Evolutionary conservation across 495 filamentous ascomycete species (phyloP).

Genomic region (Lindgomyces ingoldianus): DNA sequence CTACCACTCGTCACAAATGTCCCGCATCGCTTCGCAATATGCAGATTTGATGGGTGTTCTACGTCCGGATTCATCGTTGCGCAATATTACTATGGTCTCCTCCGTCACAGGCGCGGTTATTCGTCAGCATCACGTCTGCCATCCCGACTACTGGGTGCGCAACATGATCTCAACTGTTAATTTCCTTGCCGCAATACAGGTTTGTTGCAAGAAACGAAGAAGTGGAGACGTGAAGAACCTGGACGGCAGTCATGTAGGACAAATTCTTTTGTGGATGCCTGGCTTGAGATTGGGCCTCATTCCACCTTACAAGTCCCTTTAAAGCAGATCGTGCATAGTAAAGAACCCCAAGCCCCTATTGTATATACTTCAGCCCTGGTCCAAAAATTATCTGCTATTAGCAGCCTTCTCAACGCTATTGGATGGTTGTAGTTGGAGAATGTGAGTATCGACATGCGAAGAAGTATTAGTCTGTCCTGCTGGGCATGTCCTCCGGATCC

Average conservation of each 20-base stretch:
- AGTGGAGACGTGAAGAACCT: slow-evolving; percentile 19
- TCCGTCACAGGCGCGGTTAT: background rate
- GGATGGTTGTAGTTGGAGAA: background rate
- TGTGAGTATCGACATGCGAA: background rate
- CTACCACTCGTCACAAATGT: too few relatives aligned
- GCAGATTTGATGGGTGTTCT: too few relatives aligned
- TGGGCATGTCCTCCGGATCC: background rate
- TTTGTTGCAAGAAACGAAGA: slow-evolving; percentile 34
- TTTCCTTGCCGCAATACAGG: slow-evolving; percentile 42
- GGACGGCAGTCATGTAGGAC: slow-evolving; percentile 36
- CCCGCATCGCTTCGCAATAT: too few relatives aligned
- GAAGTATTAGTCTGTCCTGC: background rate
- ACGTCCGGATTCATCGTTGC: too few relatives aligned
- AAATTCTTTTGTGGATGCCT: slow-evolving; percentile 55
- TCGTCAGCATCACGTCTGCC: background rate
- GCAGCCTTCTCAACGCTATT: background rate
- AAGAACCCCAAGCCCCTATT: background rate
- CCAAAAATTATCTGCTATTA: background rate
- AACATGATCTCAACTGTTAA: slow-evolving; percentile 50
- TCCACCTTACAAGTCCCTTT: slow-evolving; percentile 61
- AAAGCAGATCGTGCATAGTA: background rate
- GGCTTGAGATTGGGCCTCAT: slow-evolving; percentile 65
- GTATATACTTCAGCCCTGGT: background rate
- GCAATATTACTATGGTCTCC: too few relatives aligned
- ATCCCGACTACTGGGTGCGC: slow-evolving; percentile 47